Percentiles rank a stretch among this genome's conserved stretches.
phyloP scores from a whole-genome alignment of 495 filamentous ascomycete species.

The Neurospora sp. region DNA sequence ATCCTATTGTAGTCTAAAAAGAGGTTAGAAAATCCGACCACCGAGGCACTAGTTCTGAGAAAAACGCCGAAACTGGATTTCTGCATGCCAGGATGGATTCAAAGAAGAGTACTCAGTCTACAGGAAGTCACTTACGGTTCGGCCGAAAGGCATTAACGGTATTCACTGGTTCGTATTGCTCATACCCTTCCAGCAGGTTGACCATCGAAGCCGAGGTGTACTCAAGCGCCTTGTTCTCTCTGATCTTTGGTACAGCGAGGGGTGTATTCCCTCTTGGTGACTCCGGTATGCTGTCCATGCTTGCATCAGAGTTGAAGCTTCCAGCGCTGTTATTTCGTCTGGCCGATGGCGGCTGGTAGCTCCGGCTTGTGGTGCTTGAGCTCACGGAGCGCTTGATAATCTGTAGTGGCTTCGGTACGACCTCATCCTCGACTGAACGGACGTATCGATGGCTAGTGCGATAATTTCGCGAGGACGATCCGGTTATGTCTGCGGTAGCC shows the following conservation, averaged over 20 bases:
- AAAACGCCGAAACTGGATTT: background rate
- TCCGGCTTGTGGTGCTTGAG: background rate
- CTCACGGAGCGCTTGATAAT: conserved; percentile 18
- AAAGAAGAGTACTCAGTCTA: background rate
- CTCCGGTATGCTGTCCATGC: conserved; percentile 14
- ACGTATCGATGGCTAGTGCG: background rate
- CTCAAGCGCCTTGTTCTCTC: conserved; percentile 4
- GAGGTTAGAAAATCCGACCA: background rate
- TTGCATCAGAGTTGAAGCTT: conserved; percentile 10
- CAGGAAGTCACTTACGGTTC: background rate
- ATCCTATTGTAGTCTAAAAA: background rate
- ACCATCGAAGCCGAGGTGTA: background rate
- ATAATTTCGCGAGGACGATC: background rate
- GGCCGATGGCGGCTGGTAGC: background rate
- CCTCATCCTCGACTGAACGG: background rate
- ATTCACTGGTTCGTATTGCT: background rate
- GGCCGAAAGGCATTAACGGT: background rate
- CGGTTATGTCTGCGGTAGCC: background rate
- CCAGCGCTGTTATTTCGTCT: conserved; percentile 6
- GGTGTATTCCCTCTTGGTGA: conserved; percentile 5
- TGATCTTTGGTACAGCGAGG: conserved; percentile 20
- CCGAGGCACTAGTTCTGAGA: background rate
- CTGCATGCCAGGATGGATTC: background rate
- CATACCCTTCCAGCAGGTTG: background rate
- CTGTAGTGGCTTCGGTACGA: conserved; percentile 20